These are phyloP conservation scores for Annona cherimola DNA, from an alignment of 164 flowering plant species.

Conservation along the genomic window DNA sequence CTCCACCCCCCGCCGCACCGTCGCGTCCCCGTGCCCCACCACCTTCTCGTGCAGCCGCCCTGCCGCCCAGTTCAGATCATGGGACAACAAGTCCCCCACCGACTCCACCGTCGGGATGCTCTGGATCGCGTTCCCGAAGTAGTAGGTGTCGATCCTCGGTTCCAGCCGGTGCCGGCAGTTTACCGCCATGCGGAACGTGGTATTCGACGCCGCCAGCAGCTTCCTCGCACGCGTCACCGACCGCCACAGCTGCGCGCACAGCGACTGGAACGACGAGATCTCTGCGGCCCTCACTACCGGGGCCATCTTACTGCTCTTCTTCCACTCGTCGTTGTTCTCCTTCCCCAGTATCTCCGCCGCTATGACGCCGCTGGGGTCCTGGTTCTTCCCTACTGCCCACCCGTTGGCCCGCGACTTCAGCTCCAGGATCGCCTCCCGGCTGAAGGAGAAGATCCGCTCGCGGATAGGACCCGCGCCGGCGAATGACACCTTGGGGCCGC, in stretches of 20 bases:
- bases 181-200: slow-evolving; percentile 91
- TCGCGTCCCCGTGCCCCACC: slow-evolving; percentile 38
- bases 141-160: slow-evolving; percentile 51
- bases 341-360: slow-evolving; percentile 39
- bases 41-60: slow-evolving; percentile 49
- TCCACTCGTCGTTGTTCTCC: slow-evolving; percentile 37
- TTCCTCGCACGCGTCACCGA: slow-evolving; percentile 72
- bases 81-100: slow-evolving; percentile 43
- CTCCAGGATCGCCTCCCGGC: slow-evolving; percentile 46
- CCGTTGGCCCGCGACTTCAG: slow-evolving; percentile 56
- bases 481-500: slow-evolving; percentile 60
- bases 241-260: slow-evolving; percentile 75
- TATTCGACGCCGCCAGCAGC: slow-evolving; percentile 26
- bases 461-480: slow-evolving; percentile 51
- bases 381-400: background rate
- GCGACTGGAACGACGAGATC: slow-evolving; percentile 89
- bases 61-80: slow-evolving; percentile 66
- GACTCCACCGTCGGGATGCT: slow-evolving; percentile 56
- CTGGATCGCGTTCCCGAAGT: slow-evolving; percentile 90
- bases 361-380: background rate
- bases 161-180: slow-evolving; percentile 78
- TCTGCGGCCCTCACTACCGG: slow-evolving; percentile 20
- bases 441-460: slow-evolving; percentile 71
- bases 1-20: slow-evolving; percentile 41
- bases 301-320: slow-evolving; percentile 11